Percentiles rank a stretch among this genome's conserved stretches.
These are phyloP conservation scores for Pythium phragmitis DNA, from an alignment of 352 stramenopile species.

Conservation along the genomic window DNA sequence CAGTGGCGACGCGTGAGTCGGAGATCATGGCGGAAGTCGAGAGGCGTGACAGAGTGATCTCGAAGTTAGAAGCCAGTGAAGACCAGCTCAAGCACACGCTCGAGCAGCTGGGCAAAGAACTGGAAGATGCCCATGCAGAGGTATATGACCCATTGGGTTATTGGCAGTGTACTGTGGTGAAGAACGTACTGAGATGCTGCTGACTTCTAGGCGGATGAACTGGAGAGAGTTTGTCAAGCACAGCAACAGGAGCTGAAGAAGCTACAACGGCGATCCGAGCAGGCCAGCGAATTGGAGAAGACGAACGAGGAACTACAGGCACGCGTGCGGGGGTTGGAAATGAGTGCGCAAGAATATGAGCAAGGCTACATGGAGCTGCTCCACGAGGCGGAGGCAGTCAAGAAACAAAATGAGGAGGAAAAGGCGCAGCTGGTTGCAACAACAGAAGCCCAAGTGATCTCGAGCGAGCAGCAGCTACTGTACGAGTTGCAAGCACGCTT, in stretches of 20 bases:
- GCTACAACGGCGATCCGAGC: constrained; percentile 31
- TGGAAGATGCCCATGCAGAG: constrained; percentile 54
- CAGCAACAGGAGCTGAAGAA: constrained; percentile 38
- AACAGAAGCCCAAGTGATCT: constrained; percentile 48
- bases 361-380: constrained; percentile 64
- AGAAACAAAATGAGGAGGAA: constrained; percentile 47
- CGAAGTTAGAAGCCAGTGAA: constrained; percentile 29
- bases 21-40: constrained; percentile 32
- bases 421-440: constrained; percentile 46
- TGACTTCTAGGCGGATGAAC: constrained; percentile 35
- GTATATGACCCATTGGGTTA: constrained; percentile 22
- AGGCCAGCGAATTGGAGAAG: constrained; percentile 32
- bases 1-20: constrained; percentile 28
- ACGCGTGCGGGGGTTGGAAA: constrained; percentile 38
- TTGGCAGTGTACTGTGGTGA: not conserved
- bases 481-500: constrained; percentile 68
- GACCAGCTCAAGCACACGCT: constrained; percentile 37
- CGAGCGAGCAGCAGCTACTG: constrained; percentile 48
- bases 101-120: constrained; percentile 43
- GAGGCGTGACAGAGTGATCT: constrained; percentile 31
- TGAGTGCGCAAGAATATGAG: constrained; percentile 59
- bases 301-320: constrained; percentile 38
- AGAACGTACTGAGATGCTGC: not conserved
- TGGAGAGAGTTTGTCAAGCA: constrained; percentile 36
- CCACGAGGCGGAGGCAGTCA: constrained; percentile 34